Evolutionary conservation across 495 filamentous ascomycete genomes (phyloP).

Genomic region (Recurvomyces mirabilis): DNA sequence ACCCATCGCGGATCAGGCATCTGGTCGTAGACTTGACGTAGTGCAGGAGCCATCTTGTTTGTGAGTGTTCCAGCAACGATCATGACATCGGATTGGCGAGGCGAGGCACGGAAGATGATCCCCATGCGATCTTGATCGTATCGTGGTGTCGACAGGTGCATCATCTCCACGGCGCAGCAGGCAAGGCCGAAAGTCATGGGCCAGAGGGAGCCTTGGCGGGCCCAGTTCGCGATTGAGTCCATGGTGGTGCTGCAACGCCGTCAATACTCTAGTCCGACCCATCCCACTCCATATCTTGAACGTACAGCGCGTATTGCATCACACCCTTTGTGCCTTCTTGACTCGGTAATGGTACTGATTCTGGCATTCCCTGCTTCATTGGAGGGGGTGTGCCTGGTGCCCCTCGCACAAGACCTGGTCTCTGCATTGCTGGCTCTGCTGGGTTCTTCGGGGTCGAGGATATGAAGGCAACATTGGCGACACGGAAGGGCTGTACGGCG

Average conservation of each 20-base stretch:
- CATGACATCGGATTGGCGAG: slow-evolving; percentile 94
- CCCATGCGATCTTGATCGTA: slow-evolving; percentile 94
- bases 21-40: slow-evolving; percentile 94
- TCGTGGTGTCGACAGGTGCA: slow-evolving; percentile 90
- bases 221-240: slow-evolving; percentile 90
- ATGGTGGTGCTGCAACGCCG: slow-evolving; percentile 59
- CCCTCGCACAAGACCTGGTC: slow-evolving; percentile 28
- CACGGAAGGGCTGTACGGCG: slow-evolving; percentile 48
- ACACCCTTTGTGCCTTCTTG: slow-evolving; percentile 90
- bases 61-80: slow-evolving; percentile 93
- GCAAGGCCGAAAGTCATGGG: slow-evolving; percentile 97
- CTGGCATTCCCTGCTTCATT: slow-evolving; percentile 43
- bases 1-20: slow-evolving; percentile 96
- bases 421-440: slow-evolving; percentile 34
- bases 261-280: slow-evolving; percentile 8
- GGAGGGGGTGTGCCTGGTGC: slow-evolving; percentile 30
- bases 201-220: slow-evolving; percentile 85
- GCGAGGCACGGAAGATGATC: slow-evolving; percentile 94
- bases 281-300: not conserved
- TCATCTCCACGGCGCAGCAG: slow-evolving; percentile 97
- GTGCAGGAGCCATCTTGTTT: slow-evolving; percentile 95
- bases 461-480: slow-evolving; percentile 40
- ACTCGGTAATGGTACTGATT: slow-evolving; percentile 76
- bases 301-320: slow-evolving; percentile 91
- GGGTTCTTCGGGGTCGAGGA: slow-evolving; percentile 50